These are phyloP conservation scores for Hirschioporus abietinus DNA, from an alignment of 768 basidiomycete species.

Conservation along the genomic window DNA sequence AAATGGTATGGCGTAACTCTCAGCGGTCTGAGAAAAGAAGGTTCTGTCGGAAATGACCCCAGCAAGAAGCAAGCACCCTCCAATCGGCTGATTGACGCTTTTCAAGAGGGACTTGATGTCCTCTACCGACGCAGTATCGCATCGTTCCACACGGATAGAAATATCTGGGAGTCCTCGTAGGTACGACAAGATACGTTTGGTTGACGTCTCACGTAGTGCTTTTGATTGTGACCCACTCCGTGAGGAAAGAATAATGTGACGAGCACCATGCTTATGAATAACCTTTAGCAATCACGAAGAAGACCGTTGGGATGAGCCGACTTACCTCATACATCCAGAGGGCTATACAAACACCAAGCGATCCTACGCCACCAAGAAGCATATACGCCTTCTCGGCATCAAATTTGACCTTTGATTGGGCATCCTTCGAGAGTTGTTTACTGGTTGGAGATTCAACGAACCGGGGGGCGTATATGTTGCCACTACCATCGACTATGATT, in stretches of 20 bases:
- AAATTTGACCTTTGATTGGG: conserved; percentile 16
- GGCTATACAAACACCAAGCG: conserved; percentile 32
- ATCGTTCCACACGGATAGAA: conserved; percentile 25
- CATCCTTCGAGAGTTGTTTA: neutral
- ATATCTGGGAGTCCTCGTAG: conserved; percentile 25
- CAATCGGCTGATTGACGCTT: conserved; percentile 20
- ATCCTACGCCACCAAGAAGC: conserved; percentile 35
- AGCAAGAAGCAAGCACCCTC: conserved; percentile 29
- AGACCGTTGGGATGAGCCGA: neutral
- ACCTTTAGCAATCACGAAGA: neutral
- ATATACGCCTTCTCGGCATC: conserved; percentile 28
- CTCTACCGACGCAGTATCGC: conserved; percentile 23
- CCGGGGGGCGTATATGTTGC: conserved; percentile 24
- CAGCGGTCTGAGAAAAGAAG: conserved; percentile 28
- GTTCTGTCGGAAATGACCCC: conserved; percentile 26
- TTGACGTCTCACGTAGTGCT: conserved; percentile 19
- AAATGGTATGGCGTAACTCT: conserved; percentile 25
- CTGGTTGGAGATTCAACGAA: conserved; percentile 21
- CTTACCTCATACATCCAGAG: conserved; percentile 38
- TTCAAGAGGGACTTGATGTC: conserved; percentile 20
- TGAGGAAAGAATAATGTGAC: conserved; percentile 32
- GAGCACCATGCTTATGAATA: conserved; percentile 28
- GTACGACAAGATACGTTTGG: conserved; percentile 24
- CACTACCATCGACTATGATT: conserved; percentile 22
- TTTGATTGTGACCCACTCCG: conserved; percentile 27